Evolutionary conservation across 2,329 filamentous ascomycete genomes (phyloP).

Genomic region (Periconia sp.): DNA sequence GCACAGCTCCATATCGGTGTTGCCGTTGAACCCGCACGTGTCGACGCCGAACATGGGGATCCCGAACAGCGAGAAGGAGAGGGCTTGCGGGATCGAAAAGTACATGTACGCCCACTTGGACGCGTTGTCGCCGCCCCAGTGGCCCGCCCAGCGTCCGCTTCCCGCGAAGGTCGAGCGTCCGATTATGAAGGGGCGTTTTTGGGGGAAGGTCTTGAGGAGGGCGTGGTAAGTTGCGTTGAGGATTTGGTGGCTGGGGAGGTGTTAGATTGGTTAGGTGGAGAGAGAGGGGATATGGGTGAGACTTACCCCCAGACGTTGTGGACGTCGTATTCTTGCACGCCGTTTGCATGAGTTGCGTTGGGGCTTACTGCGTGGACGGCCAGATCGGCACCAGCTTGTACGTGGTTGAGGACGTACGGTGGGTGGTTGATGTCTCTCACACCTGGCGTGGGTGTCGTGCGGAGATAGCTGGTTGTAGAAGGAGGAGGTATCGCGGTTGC

Average conservation of each 20-base stretch:
- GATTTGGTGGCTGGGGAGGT: conserved; percentile 63
- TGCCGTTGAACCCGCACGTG: conserved; percentile 69
- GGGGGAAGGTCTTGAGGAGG: conserved; percentile 64
- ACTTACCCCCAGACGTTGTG: conserved; percentile 66
- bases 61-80: conserved; percentile 73
- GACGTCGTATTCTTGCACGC: conserved; percentile 75
- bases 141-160: conserved; percentile 72
- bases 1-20: conserved; percentile 70
- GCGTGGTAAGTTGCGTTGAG: conserved; percentile 76
- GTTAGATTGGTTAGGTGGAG: background rate
- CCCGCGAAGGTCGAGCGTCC: conserved; percentile 80
- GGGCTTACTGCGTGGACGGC: conserved; percentile 73
- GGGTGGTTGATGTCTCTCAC: conserved; percentile 70
- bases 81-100: conserved; percentile 74
- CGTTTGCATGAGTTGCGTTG: conserved; percentile 76
- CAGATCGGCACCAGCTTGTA: conserved; percentile 63
- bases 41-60: conserved; percentile 72
- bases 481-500: conserved; percentile 18
- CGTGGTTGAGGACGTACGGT: conserved; percentile 75
- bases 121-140: conserved; percentile 76
- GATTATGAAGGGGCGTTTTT: conserved; percentile 80
- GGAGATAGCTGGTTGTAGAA: conserved; percentile 51
- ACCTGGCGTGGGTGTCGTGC: conserved; percentile 64
- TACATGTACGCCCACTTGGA: conserved; percentile 74
- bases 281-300: background rate